phyloP scores from a whole-genome alignment of 2,329 filamentous ascomycete genomes.

The Colletotrichum truncatum region DNA sequence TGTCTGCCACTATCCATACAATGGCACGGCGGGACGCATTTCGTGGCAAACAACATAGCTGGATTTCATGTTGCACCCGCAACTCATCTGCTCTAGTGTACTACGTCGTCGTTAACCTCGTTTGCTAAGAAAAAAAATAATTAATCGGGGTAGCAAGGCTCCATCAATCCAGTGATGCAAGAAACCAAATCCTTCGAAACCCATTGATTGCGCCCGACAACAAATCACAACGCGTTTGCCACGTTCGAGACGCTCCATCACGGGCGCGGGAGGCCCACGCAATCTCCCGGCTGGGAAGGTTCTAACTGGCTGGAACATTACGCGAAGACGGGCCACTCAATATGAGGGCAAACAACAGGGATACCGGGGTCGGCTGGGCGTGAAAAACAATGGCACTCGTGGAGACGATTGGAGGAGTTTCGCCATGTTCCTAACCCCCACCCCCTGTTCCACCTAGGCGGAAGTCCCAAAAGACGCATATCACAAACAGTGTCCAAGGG shows the following conservation, averaged over 20 bases:
- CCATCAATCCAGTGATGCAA: not conserved
- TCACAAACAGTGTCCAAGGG: too few species aligned
- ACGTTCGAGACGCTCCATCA: not conserved
- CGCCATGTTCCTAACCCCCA: too few species aligned
- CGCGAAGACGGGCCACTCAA: not conserved
- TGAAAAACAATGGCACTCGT: rapidly evolving
- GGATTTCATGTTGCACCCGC: too few species aligned
- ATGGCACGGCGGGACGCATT: too few species aligned
- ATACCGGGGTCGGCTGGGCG: not conserved
- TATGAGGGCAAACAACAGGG: not conserved
- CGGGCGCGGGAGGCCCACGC: not conserved
- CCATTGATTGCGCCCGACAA: rapidly evolving
- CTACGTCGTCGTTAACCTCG: not conserved
- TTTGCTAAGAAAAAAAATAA: too few species aligned
- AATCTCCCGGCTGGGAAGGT: not conserved
- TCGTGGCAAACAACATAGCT: too few species aligned
- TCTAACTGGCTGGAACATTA: constrained; percentile 1
- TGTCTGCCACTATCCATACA: too few species aligned
- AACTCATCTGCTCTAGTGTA: too few species aligned
- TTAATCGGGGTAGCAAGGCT: not conserved
- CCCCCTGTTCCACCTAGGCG: too few species aligned
- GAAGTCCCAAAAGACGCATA: too few species aligned
- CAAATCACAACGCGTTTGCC: not conserved
- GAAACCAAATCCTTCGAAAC: not conserved
- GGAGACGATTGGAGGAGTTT: not conserved